Evolutionary conservation across 208 protist species (phyloP).

Genomic region (Novymonas esmeraldas): DNA sequence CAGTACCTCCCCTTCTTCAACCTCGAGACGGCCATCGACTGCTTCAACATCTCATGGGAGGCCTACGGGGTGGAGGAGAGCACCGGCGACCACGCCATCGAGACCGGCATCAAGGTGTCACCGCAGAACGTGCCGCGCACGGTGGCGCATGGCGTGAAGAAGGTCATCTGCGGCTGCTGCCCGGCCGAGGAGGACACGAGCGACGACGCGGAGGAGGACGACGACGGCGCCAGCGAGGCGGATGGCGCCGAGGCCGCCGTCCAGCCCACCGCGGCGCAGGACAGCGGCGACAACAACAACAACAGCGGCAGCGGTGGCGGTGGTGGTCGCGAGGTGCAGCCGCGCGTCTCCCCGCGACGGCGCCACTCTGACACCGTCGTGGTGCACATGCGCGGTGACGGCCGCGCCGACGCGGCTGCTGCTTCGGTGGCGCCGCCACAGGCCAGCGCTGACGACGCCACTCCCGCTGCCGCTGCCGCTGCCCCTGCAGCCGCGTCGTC

Average conservation of each 20-base stretch:
- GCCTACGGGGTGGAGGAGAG: constrained; percentile 52
- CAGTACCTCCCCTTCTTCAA: constrained; percentile 88
- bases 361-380: not conserved
- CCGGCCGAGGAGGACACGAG: constrained; percentile 22
- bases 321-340: not conserved
- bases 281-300: not conserved
- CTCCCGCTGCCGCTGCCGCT: not conserved
- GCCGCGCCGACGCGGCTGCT: not conserved
- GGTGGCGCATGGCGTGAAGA: constrained; percentile 36
- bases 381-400: constrained; percentile 15
- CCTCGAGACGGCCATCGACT: constrained; percentile 87
- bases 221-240: not conserved
- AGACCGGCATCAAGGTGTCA: constrained; percentile 33
- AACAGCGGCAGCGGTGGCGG: not conserved
- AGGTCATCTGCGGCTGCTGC: constrained; percentile 43
- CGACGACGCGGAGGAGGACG: not conserved
- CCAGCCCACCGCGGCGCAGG: not conserved
- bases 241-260: not conserved
- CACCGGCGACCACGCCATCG: constrained; percentile 29
- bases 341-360: not conserved
- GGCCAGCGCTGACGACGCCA: not conserved
- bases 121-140: constrained; percentile 38
- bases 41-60: constrained; percentile 90
- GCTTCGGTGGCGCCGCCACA: not conserved
- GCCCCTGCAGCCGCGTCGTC: not conserved